phyloP scores from a whole-genome alignment of 495 filamentous ascomycete genomes.

The Cladorrhinum samala region DNA sequence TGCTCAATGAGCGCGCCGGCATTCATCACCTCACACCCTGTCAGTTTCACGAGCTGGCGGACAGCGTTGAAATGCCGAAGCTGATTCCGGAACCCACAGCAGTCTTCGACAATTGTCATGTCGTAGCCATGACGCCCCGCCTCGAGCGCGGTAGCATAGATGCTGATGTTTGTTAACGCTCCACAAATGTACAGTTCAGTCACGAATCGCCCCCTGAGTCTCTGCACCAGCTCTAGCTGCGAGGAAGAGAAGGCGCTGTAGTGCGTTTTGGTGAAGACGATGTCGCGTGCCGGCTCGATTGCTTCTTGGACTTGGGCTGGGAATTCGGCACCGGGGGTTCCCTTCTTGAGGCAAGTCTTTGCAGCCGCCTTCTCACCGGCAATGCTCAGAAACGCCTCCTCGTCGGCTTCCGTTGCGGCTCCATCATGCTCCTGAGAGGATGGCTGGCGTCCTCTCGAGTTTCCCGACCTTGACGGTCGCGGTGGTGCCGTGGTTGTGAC shows the following conservation, averaged over 20 bases:
- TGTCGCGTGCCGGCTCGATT: slow-evolving; percentile 54
- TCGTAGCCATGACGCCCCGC: slow-evolving; percentile 80
- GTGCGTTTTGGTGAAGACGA: slow-evolving; percentile 67
- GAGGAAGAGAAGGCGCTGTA: slow-evolving; percentile 71
- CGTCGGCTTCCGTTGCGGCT: slow-evolving; percentile 26
- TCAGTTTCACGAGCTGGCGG: slow-evolving; percentile 65
- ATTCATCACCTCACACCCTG: slow-evolving; percentile 61
- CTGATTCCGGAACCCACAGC: slow-evolving; percentile 73
- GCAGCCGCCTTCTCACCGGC: slow-evolving; percentile 33
- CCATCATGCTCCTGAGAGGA: slow-evolving; percentile 26
- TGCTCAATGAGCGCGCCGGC: slow-evolving; percentile 52
- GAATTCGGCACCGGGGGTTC: slow-evolving; percentile 63
- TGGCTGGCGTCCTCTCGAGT: slow-evolving; percentile 12
- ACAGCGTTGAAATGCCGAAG: slow-evolving; percentile 70
- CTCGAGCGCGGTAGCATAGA: slow-evolving; percentile 89
- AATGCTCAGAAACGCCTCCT: slow-evolving; percentile 55
- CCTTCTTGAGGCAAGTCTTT: slow-evolving; percentile 50
- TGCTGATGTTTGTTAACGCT: slow-evolving; percentile 77
- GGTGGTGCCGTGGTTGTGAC: slow-evolving; percentile 30
- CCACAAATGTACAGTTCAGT: slow-evolving; percentile 93
- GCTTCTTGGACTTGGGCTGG: slow-evolving; percentile 50
- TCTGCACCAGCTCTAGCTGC: slow-evolving; percentile 54
- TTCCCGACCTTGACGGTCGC: slow-evolving; percentile 1
- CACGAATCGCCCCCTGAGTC: slow-evolving; percentile 69
- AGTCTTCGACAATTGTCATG: slow-evolving; percentile 83